Evolutionary conservation across 148 eudicot species (phyloP).

Genomic region (Vaccinium myrtillus): DNA sequence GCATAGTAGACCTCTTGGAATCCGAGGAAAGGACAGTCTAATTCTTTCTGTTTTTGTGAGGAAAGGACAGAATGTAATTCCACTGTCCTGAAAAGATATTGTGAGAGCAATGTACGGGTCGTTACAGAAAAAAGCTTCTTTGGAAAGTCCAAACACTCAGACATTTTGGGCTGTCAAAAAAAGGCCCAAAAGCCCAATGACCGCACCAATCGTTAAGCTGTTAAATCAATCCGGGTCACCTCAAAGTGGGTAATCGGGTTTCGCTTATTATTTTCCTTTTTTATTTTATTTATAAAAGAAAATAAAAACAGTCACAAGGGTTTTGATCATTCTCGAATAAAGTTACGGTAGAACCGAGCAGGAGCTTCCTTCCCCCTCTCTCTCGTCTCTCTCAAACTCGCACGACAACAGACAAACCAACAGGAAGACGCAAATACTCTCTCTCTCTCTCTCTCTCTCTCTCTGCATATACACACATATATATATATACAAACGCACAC

Average conservation of each 20-base stretch:
- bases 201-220: background rate
- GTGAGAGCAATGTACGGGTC: no score
- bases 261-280: background rate
- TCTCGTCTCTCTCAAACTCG: background rate
- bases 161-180: background rate
- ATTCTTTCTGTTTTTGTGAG: no score
- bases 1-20: no score
- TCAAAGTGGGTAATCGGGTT: background rate
- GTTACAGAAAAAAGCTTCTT: no score
- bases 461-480: background rate
- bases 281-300: background rate
- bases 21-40: no score
- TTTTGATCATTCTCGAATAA: background rate
- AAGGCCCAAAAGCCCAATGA: background rate
- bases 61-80: no score
- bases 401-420: no score
- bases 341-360: background rate
- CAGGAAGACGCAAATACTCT: background rate
- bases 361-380: background rate
- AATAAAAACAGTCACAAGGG: background rate
- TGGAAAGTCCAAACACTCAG: background rate
- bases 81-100: no score
- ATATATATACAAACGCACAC: background rate
- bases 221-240: background rate
- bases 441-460: background rate